These are phyloP conservation scores for Kondoa malvinella DNA, from an alignment of 768 basidiomycete genomes.

Conservation along the genomic window DNA sequence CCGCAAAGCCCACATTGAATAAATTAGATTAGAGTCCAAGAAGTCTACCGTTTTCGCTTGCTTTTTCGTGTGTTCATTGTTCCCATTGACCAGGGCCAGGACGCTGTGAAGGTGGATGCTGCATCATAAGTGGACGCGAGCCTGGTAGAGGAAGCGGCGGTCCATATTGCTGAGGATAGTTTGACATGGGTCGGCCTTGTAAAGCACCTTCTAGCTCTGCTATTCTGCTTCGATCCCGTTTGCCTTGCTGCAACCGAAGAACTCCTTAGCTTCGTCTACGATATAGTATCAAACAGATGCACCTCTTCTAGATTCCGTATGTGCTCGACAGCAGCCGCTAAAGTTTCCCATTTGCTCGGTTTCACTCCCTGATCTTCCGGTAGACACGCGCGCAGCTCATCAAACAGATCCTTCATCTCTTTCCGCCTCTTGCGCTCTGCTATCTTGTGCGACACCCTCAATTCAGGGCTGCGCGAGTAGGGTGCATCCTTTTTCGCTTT, in stretches of 20 bases:
- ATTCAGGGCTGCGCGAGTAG: constrained; percentile 7
- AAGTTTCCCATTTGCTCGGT: constrained; percentile 96
- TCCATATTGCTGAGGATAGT: too few relatives aligned
- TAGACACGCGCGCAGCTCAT: constrained; percentile 80
- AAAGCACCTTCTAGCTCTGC: too few relatives aligned
- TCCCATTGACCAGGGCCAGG: background rate
- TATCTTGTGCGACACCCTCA: constrained; percentile 51
- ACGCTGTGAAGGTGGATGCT: background rate
- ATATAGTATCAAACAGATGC: background rate
- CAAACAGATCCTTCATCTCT: constrained; percentile 98
- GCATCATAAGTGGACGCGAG: background rate
- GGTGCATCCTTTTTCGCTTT: background rate
- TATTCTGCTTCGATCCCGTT: too few relatives aligned
- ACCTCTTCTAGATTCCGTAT: constrained; percentile 5
- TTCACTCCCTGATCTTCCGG: constrained; percentile 85
- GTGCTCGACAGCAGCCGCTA: constrained; percentile 46
- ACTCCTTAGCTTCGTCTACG: too few relatives aligned
- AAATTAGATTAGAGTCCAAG: too few relatives aligned
- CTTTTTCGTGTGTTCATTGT: too few relatives aligned
- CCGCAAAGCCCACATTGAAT: too few relatives aligned
- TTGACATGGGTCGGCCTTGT: too few relatives aligned
- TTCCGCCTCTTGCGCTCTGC: constrained; percentile 92
- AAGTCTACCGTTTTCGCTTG: too few relatives aligned
- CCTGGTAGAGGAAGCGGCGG: background rate
- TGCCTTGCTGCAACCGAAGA: too few relatives aligned